Base-by-base conservation (phyloP, 768 basidiomycete genomes). In the Pleurotus tuoliensis region DNA sequence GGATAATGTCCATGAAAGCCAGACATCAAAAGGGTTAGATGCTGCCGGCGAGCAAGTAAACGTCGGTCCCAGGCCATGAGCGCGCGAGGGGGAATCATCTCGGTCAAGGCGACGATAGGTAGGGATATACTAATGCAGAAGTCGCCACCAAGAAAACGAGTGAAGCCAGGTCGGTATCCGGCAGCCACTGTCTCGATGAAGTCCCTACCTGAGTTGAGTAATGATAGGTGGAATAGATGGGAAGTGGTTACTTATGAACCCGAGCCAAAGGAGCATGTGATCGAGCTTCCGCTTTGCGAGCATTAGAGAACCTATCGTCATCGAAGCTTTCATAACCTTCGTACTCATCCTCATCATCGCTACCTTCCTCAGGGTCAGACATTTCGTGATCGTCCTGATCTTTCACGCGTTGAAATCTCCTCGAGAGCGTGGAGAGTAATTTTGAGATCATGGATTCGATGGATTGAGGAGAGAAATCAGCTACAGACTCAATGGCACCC, bases 1-100 rank as follows among this genome's bases (percentile, higher is more conserved):
- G 84, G 86, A 68, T 86, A 83, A 47, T 75, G 62, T 2, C 78
- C 76, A 18, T 71, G 69, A 56, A 82, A 72, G 5, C 85, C 82
- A 15, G 81, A 81, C 13, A 89, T 81, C 24, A 89, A 75, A n/a
- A 90, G 76, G 4, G 81, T 82, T 47, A 90, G 73, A 69, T 87
- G 75, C 18, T 81, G 80, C 11, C 78, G 71, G 27, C 77, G 75
- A 4, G 81, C 74, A 18, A 89, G 74, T 4, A 90, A 76, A 7
- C 79, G 79, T 12, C 81, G 74, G 62, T 90, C 88, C 88, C 88
- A 90, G 20, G 87, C 87, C 68, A 87, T 80, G 30, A 90, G 71
- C 8, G 86, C 87, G 38, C 82, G 82, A 3, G 85, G 77, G 9
- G 86, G 78, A 20, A 88, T 82, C 49, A 73, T 75, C 11, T 76